These are phyloP conservation scores for Boletus tomentosulus DNA, from an alignment of 768 basidiomycete species.

Conservation along the genomic window DNA sequence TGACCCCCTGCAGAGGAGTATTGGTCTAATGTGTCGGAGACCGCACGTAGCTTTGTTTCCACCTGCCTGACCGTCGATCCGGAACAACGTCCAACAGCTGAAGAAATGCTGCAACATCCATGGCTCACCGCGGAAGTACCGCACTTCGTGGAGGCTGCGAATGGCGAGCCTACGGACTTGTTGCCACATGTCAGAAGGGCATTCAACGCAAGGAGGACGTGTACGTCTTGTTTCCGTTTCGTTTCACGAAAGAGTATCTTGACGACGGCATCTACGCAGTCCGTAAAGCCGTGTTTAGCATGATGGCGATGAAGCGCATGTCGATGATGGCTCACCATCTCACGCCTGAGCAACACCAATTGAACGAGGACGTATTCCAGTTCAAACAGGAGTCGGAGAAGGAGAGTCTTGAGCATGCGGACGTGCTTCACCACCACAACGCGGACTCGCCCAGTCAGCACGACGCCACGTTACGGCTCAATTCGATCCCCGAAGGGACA, in stretches of 20 bases:
- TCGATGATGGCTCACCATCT: slow-evolving; percentile 44
- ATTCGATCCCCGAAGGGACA: neutral
- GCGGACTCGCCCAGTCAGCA: slow-evolving; percentile 3
- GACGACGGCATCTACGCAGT: slow-evolving; percentile 41
- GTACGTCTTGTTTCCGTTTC: slow-evolving; percentile 42
- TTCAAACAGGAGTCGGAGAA: slow-evolving; percentile 82
- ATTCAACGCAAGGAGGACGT: slow-evolving; percentile 84
- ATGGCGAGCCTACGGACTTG: slow-evolving; percentile 68
- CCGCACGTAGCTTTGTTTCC: slow-evolving; percentile 79
- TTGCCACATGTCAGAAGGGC: slow-evolving; percentile 86
- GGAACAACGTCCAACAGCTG: slow-evolving; percentile 70
- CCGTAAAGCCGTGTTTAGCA: slow-evolving; percentile 83
- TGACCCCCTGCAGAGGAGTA: slow-evolving; percentile 55
- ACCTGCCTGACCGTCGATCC: slow-evolving; percentile 87
- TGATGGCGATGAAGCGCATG: slow-evolving; percentile 84
- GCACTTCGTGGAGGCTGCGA: slow-evolving; percentile 58
- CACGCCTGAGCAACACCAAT: slow-evolving; percentile 41
- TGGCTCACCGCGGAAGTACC: slow-evolving; percentile 61
- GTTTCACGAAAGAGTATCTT: neutral
- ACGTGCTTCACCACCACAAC: slow-evolving; percentile 50
- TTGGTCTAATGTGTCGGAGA: slow-evolving; percentile 79
- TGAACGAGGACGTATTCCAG: slow-evolving; percentile 56
- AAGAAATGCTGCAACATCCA: slow-evolving; percentile 64
- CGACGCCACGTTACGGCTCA: neutral
- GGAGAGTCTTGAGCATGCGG: slow-evolving; percentile 34